These are phyloP conservation scores for Saccharomyces eubayanus DNA, from an alignment of 805 yeast genomes.

Conservation along the genomic window DNA sequence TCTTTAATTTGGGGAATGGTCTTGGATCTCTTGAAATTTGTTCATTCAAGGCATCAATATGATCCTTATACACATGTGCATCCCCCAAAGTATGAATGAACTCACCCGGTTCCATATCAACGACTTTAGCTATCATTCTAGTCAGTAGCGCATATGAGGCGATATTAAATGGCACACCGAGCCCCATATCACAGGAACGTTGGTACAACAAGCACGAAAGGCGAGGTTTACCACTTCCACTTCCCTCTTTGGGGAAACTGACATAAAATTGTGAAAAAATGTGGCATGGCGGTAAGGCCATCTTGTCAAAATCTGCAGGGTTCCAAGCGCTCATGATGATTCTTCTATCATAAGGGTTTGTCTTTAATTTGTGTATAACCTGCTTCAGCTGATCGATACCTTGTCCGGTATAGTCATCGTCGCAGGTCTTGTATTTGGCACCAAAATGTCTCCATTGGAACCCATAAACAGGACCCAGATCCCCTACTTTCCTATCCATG, in stretches of 20 bases:
- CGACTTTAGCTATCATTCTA: conserved; percentile 91
- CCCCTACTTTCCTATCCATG: conserved; percentile 77
- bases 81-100: conserved; percentile 95
- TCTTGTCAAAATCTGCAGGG: conserved; percentile 84
- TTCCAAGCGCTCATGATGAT: conserved; percentile 97
- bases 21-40: conserved; percentile 73
- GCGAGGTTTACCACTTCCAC: conserved; percentile 44
- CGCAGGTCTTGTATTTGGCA: conserved; percentile 81
- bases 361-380: conserved; percentile 69
- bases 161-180: conserved; percentile 98
- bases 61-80: conserved; percentile 90
- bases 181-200: conserved; percentile 98
- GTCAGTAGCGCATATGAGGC: conserved; percentile 93
- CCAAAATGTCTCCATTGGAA: conserved; percentile 99
- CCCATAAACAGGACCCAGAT: conserved; percentile 96
- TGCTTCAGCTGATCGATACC: conserved; percentile 87
- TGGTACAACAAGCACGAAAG: conserved; percentile 87
- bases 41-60: conserved; percentile 78
- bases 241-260: conserved; percentile 52
- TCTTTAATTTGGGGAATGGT: conserved; percentile 67
- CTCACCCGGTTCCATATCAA: conserved; percentile 91
- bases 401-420: conserved; percentile 75
- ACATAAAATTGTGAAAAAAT: conserved; percentile 94
- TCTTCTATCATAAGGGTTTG: conserved; percentile 89
- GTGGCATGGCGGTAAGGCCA: conserved; percentile 99